phyloP scores from a whole-genome alignment of 768 basidiomycete species.

The Trametes coccinea region DNA sequence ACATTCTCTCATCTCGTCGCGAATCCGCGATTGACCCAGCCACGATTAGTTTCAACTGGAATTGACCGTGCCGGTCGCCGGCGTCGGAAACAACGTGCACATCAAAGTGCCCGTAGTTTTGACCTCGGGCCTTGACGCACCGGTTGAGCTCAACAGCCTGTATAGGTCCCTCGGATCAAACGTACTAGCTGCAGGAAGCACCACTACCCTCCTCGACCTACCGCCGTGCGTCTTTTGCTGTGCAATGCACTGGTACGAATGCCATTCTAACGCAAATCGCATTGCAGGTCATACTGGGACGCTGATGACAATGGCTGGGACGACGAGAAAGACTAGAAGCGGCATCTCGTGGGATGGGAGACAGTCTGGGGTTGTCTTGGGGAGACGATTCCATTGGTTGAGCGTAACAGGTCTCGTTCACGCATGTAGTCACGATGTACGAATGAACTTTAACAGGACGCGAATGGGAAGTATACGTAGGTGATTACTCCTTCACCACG shows the following conservation, averaged over 20 bases:
- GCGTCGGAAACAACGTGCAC: conserved; percentile 18
- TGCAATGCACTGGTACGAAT: not conserved
- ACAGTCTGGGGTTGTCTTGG: no score
- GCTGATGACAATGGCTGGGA: not conserved
- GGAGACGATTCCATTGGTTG: no score
- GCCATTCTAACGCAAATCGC: not conserved
- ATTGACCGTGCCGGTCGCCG: conserved; percentile 18
- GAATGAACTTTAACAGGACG: no score
- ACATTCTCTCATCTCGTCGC: not conserved
- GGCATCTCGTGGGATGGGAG: not conserved
- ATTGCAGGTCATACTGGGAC: conserved; percentile 2
- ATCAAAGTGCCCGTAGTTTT: conserved; percentile 9
- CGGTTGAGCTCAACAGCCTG: not conserved
- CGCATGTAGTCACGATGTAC: no score
- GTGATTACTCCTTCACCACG: not conserved
- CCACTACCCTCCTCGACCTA: not conserved
- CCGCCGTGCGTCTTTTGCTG: not conserved
- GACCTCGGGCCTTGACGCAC: conserved; percentile 11
- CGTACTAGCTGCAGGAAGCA: not conserved
- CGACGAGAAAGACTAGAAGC: not conserved
- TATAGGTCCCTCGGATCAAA: not conserved
- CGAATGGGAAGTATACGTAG: not conserved
- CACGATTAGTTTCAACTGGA: conserved; percentile 5
- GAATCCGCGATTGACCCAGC: not conserved
- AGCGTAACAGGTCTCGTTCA: not conserved